Base-by-base conservation (phyloP, 1,284 basidiomycete species). In the Apiotrichum gamsii region DNA sequence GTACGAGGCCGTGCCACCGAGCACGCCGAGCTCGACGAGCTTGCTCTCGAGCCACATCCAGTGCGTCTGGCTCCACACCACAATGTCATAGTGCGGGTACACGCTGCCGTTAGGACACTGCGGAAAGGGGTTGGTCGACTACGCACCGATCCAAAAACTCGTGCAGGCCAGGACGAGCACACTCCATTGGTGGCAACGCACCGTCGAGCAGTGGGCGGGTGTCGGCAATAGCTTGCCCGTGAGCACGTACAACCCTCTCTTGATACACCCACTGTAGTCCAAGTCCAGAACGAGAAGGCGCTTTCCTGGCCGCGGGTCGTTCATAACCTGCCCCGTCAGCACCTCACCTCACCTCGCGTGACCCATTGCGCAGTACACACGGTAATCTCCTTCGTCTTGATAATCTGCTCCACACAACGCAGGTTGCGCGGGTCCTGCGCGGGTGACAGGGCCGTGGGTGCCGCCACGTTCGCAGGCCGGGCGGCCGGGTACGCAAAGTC, bases 41-140 rank as follows among this genome's bases (percentile, higher is more conserved):
- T 94, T 95, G 25, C 83, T 82, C 70, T 95, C 90, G 23, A 94
- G 76, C 89, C 89, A 94, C 40, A 88, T 77, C 89, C 89, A 91
- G 53, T 81, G 83, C 1, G 89, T 93, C 70, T 73, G 72, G 28
- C 64, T 84, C 87, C 87, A 90, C 47, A 90, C 82, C 58, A 84
- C 85, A 52, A 90, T 86, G 59, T 91, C 87, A 65, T 90, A 90
- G 64, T 82, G 75, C 4, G 82, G 82, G 59, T 90, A 89, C 45
- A 87, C 76, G 6, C 81, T 65, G 41, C 6, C n/a, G n/a, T n/a
- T n/a, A n/a, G n/a, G n/a, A n/a, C n/a, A n/a, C n/a, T n/a, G n/a
- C n/a, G n/a, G n/a, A n/a, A n/a, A n/a, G n/a, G 3, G 6, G 20
- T 45, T 25, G 16, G 34, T 1, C 25, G 5, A 8, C 5, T 79